Conservation (phyloP, 2,329 filamentous ascomycete genomes). For the Fusarium xyrophilum region DNA sequence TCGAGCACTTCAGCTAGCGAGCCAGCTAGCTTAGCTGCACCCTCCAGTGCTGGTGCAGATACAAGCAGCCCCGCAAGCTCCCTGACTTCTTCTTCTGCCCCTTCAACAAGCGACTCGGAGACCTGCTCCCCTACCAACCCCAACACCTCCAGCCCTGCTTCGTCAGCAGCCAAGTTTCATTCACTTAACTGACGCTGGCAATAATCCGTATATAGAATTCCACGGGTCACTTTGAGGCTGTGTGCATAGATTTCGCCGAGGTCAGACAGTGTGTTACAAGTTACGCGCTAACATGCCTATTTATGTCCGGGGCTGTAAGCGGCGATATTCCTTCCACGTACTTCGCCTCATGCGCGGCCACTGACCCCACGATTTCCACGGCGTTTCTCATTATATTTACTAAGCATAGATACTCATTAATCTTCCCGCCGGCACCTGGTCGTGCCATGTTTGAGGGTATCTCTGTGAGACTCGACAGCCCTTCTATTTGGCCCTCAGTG, state of each 20-base stretch:
- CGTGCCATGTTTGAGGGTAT: not conserved
- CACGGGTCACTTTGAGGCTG: rapidly evolving
- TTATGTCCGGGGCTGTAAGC: not conserved
- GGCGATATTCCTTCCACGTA: not conserved
- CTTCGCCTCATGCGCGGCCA: not conserved
- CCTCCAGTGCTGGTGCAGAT: not conserved
- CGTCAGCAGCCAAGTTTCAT: not conserved
- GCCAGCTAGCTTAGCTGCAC: not conserved
- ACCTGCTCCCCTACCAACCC: not conserved
- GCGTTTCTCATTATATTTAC: not conserved
- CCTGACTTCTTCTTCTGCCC: not conserved
- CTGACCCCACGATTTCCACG: rapidly evolving
- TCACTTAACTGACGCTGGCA: no score
- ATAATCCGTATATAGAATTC: not conserved
- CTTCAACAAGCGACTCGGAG: not conserved
- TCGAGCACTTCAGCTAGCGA: not conserved
- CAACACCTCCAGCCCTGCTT: not conserved
- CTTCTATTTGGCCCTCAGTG: not conserved
- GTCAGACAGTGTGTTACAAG: not conserved
- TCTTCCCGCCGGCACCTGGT: not conserved
- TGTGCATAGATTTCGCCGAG: not conserved
- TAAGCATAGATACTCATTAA: not conserved
- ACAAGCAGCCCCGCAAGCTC: not conserved
- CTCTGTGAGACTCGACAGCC: no score
- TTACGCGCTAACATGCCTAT: not conserved